Percentiles rank a stretch among this genome's conserved stretches.
These are phyloP conservation scores for Heliosperma pusillum DNA, from an alignment of 148 eudicot species.

Conservation along the genomic window DNA sequence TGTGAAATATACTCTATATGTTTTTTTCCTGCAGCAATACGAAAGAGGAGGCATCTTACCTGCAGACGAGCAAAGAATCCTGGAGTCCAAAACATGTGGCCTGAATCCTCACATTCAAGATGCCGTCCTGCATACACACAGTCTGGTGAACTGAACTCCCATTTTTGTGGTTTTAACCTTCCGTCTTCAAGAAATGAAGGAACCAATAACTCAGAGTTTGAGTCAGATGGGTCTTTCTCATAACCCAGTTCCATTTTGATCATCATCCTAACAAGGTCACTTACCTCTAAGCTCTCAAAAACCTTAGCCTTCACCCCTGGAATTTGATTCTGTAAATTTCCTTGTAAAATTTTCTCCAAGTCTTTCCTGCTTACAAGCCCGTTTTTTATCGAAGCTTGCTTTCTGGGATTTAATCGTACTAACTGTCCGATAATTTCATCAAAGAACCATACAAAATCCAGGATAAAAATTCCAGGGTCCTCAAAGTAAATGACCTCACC, in stretches of 20 bases:
- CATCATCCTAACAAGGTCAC: slow-evolving; percentile 77
- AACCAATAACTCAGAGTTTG: slow-evolving; percentile 52
- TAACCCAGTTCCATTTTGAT: slow-evolving; percentile 72
- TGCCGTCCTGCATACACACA: slow-evolving; percentile 74
- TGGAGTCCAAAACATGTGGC: slow-evolving; percentile 76
- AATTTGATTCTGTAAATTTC: slow-evolving; percentile 64
- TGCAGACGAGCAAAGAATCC: slow-evolving; percentile 85
- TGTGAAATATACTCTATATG: background rate
- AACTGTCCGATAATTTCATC: slow-evolving; percentile 70
- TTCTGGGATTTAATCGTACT: slow-evolving; percentile 43
- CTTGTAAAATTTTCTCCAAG: slow-evolving; percentile 64
- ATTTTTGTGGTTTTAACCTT: slow-evolving; percentile 59
- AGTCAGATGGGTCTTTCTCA: slow-evolving; percentile 64
- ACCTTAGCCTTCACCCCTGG: slow-evolving; percentile 65
- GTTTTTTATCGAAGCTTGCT: slow-evolving; percentile 36
- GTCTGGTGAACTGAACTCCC: slow-evolving; percentile 57
- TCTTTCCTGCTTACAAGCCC: slow-evolving; percentile 73
- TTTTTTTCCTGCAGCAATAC: background rate
- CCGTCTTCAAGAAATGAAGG: slow-evolving; percentile 82
- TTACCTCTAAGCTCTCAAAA: slow-evolving; percentile 52
- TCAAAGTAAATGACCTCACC: slow-evolving; percentile 90
- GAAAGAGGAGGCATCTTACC: slow-evolving; percentile 38
- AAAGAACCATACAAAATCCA: slow-evolving; percentile 87
- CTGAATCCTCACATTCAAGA: slow-evolving; percentile 82
- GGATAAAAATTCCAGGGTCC: slow-evolving; percentile 58